Evolutionary conservation across 495 filamentous ascomycete species (phyloP), one percentile per base, ranked within the genome.

Genomic region (Hyaloscypha hepaticicola): DNA sequence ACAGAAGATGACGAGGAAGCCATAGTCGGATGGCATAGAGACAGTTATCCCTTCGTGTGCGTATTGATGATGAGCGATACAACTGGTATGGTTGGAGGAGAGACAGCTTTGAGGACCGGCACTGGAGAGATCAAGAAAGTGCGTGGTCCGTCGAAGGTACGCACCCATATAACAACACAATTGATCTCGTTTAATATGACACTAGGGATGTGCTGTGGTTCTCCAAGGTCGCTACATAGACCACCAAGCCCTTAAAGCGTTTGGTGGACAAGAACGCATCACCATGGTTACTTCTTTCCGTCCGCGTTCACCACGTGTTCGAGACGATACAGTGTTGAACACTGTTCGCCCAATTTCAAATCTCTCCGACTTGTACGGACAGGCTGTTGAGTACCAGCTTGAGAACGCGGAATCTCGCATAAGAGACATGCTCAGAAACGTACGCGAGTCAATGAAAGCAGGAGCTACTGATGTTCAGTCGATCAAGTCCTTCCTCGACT

Each of bases 21-120:
- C 26, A 85, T 90, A 55, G 87, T 90, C 26, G 87, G 83, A 61
- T 91, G 88, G 89, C 88, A 92, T 73, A 85, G 76, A 31, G 89
- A 92, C 68, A 87, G 85, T 67, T 91, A 91, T 70, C 89, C 88
- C 0, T 91, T 90, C 66, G 89, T 92, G 24, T 91, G 89, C 68
- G 88, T 92, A 45, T 79, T 86, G 16, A 91, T 91, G 89, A 82
- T 91, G 57, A 89, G 86, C 61, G 88, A 92, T 69, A 87, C 85
- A 52, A 83, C 78, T 1, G 77, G 79, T 28, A 92, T 91, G 88
- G 76, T 88, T 31, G 88, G 88, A 38, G 89, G 89, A 7, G 89
- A 91, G 74, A 91, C 88, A 21, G 88, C 85, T 11, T 75, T 90
- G 31, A 78, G 80, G 56, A 89, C 82, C 4, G 86, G 81, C 3